phyloP scores from a whole-genome alignment of 306 rosid species.

The Rosa chinensis region DNA sequence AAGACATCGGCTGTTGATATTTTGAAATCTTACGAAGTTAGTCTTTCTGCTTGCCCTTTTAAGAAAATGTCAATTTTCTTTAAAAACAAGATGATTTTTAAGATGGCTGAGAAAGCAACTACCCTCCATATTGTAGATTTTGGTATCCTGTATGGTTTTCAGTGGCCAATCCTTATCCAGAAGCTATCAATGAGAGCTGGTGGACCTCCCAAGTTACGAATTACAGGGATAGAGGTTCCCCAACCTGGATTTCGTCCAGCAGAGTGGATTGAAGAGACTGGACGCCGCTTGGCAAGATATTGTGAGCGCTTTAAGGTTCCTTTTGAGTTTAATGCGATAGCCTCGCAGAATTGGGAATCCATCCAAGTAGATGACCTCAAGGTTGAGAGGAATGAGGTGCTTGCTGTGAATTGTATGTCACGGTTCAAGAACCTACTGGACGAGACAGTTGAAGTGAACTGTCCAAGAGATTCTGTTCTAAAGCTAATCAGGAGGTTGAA shows the following conservation, averaged over 20 bases:
- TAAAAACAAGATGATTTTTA: slow-evolving; percentile 32
- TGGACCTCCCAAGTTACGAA: slow-evolving; percentile 42
- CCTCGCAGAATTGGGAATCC: slow-evolving; percentile 69
- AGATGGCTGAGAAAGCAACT: slow-evolving; percentile 32
- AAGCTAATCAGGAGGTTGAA: slow-evolving; percentile 63
- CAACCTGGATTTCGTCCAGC: slow-evolving; percentile 82
- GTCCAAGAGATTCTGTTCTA: slow-evolving; percentile 66
- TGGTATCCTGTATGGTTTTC: slow-evolving; percentile 32
- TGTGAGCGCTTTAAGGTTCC: slow-evolving; percentile 72
- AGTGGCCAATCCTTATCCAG: slow-evolving; percentile 37
- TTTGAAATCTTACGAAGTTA: slow-evolving; percentile 34
- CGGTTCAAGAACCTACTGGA: slow-evolving; percentile 63
- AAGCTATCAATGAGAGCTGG: slow-evolving; percentile 27
- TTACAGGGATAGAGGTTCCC: slow-evolving; percentile 81
- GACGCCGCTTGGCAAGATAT: slow-evolving; percentile 64
- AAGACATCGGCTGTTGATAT: slow-evolving; percentile 16
- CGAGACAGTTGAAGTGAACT: slow-evolving; percentile 59
- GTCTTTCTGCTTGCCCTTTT: slow-evolving; percentile 31
- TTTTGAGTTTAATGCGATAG: slow-evolving; percentile 63
- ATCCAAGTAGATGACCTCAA: slow-evolving; percentile 56
- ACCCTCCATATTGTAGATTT: slow-evolving; percentile 41
- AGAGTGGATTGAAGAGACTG: slow-evolving; percentile 70
- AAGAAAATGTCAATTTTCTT: slow-evolving; percentile 32
- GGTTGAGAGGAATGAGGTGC: slow-evolving; percentile 39
- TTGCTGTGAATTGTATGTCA: slow-evolving; percentile 50